Percentiles rank a stretch among this genome's conserved stretches.
These are phyloP conservation scores for Mortierella sp. DNA, from an alignment of 371 early-diverging fungal species.

Conservation along the genomic window DNA sequence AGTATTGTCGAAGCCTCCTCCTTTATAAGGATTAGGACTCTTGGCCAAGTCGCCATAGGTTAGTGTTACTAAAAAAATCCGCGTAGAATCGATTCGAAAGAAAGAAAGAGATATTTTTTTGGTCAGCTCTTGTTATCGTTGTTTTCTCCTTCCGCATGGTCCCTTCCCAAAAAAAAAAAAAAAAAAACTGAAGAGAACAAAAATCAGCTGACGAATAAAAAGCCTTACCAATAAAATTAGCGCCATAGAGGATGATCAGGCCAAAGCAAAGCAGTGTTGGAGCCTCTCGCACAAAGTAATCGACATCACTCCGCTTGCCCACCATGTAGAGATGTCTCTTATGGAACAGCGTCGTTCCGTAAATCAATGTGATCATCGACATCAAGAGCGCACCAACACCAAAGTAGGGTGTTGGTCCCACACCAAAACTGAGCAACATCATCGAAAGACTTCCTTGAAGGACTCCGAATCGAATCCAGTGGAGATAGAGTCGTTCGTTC, in stretches of 20 bases:
- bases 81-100: background rate
- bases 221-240: constrained; percentile 37
- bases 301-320: constrained; percentile 36
- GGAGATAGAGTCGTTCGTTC: constrained; percentile 49
- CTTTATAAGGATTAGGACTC: too few species aligned
- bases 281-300: constrained; percentile 13
- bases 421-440: constrained; percentile 29
- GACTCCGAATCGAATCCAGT: constrained; percentile 44
- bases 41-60: too few species aligned
- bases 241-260: constrained; percentile 15
- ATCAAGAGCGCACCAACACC: constrained; percentile 30
- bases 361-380: constrained; percentile 32
- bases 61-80: background rate
- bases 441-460: constrained; percentile 26
- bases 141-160: background rate
- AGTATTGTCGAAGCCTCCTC: too few species aligned
- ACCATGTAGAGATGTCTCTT: constrained; percentile 35
- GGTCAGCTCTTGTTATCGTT: too few species aligned
- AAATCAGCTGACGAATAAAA: background rate
- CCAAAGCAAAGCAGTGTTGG: constrained; percentile 22
- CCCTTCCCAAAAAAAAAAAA: background rate
- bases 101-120: background rate
- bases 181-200: background rate
- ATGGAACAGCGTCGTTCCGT: constrained; percentile 34
- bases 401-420: constrained; percentile 10